phyloP scores from a whole-genome alignment of 768 basidiomycete genomes.

The Psilocybe sp. region DNA sequence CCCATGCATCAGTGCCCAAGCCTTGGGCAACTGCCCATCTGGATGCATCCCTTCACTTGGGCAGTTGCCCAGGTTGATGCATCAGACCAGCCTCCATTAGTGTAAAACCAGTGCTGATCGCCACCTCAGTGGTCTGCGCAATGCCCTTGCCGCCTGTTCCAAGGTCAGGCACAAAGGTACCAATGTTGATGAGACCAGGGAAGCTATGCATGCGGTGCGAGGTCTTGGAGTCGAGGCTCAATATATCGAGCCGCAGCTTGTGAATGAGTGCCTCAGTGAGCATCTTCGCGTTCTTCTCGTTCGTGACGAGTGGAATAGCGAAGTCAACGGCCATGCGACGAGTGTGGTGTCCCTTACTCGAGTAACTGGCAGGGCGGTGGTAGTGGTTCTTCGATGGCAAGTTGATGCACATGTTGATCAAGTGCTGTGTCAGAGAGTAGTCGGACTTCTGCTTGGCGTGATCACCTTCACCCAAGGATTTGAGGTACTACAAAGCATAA shows the following conservation, averaged over 20 bases:
- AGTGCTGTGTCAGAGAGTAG: conserved; percentile 94
- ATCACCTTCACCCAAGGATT: conserved; percentile 77
- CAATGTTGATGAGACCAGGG: conserved; percentile 89
- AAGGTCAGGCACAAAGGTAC: conserved; percentile 80
- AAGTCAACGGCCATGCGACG: conserved; percentile 99
- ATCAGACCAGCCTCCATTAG: too few relatives aligned
- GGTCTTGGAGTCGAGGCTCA: conserved; percentile 89
- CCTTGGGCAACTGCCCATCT: too few relatives aligned
- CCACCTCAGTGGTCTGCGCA: conserved; percentile 69
- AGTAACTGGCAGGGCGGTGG: conserved; percentile 94
- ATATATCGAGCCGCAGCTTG: conserved; percentile 87
- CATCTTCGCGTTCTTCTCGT: conserved; percentile 98
- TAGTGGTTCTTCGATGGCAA: conserved; percentile 97
- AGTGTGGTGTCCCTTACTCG: conserved; percentile 94
- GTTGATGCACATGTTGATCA: conserved; percentile 99
- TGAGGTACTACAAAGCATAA: conserved; percentile 66
- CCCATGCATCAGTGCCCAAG: too few relatives aligned
- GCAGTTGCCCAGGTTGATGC: too few relatives aligned
- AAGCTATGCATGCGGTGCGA: conserved; percentile 88
- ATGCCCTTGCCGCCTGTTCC: conserved; percentile 58
- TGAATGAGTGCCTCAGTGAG: conserved; percentile 90
- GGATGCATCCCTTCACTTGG: too few relatives aligned
- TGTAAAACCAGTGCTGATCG: conserved; percentile 88
- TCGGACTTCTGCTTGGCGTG: conserved; percentile 87
- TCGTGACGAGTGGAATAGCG: conserved; percentile 94